Evolutionary conservation across 106 monocot genomes (phyloP), one percentile per base, ranked within the genome.

Genomic region (Gastrodia elata): DNA sequence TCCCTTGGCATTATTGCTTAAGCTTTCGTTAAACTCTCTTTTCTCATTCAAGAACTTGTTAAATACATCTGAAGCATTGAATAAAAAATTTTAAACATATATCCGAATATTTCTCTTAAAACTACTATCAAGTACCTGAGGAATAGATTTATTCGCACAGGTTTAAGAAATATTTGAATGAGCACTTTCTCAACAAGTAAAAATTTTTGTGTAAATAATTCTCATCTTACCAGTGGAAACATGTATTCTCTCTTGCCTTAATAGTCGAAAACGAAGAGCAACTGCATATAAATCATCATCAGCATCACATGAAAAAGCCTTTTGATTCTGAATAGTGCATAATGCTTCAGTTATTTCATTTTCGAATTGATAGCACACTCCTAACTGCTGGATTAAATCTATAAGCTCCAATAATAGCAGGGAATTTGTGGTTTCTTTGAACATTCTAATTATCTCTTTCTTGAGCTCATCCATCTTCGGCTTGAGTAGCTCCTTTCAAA

Each of bases 1-100:
- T 8, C 68, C 76, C 22, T 69, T 77, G 4, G 35, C 36, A 38
- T 77, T 55, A 24, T 8, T 9, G 18, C 24, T 38, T 2, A 77
- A 55, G 25, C 20, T 15, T 5, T n/a, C 52, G 5, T 25, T 38
- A 14, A 77, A 77, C 22, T 55, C 52, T 36, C 76, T 69, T 4
- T 49, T 25, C 15, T 35, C 38, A 55, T 77, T 69, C 38, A 68
- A 55, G 25, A 77, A 77, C 52, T 69, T 77, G 8, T 10, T 38
- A 33, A 77, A 77, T 0, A 44, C 68, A 69, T 77, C 76, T 77
- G 59, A 8, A 42, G 5, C 39, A 40, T 30, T 30, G 20, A 11
- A 34, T 5, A 18, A 35, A 37, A 36, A 6, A 67, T n/a, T n/a
- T n/a, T n/a, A n/a, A n/a, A n/a, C n/a, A n/a, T n/a, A n/a, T n/a